Evolutionary conservation across 352 stramenopile genomes (phyloP).

Genomic region (Pythium utonaiense): DNA sequence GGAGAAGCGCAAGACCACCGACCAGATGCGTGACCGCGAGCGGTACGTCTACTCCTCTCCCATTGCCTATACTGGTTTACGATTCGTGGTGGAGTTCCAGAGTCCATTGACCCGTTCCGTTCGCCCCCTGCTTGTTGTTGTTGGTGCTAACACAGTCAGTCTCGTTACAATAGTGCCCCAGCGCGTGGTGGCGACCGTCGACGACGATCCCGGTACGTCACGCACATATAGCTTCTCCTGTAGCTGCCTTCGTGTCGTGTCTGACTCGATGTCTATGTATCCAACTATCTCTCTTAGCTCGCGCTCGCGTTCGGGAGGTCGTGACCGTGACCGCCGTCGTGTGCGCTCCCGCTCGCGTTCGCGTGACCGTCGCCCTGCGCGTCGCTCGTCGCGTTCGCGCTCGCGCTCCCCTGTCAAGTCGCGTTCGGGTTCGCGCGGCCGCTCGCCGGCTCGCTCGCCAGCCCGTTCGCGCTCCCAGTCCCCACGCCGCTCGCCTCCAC

Average conservation of each 20-base stretch:
- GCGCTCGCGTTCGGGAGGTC: constrained; percentile 24
- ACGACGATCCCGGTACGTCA: constrained; percentile 18
- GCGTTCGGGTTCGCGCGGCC: constrained; percentile 38
- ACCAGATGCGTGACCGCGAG: constrained; percentile 92
- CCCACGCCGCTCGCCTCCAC: neutral
- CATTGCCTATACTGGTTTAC: neutral
- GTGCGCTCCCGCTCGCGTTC: constrained; percentile 40
- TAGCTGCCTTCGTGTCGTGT: no score
- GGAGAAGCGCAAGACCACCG: constrained; percentile 93
- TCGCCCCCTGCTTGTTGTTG: neutral
- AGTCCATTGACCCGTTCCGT: constrained; percentile 5
- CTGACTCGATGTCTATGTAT: neutral
- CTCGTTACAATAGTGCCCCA: neutral
- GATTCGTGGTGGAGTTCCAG: neutral
- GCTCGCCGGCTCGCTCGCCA: constrained; percentile 16
- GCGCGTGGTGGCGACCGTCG: constrained; percentile 8
- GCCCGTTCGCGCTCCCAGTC: neutral
- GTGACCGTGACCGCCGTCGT: constrained; percentile 16
- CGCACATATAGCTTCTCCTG: no score
- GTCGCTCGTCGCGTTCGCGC: constrained; percentile 22
- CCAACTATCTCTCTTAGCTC: constrained; percentile 43
- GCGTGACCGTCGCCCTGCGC: constrained; percentile 28
- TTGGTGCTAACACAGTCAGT: neutral
- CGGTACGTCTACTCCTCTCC: constrained; percentile 26
- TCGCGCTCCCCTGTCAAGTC: constrained; percentile 42